A percentile compares a stretch with the other conserved stretches of the same genome.
phyloP scores from a whole-genome alignment of 176 grass and related monocot genomes.

The Ananas comosus region DNA sequence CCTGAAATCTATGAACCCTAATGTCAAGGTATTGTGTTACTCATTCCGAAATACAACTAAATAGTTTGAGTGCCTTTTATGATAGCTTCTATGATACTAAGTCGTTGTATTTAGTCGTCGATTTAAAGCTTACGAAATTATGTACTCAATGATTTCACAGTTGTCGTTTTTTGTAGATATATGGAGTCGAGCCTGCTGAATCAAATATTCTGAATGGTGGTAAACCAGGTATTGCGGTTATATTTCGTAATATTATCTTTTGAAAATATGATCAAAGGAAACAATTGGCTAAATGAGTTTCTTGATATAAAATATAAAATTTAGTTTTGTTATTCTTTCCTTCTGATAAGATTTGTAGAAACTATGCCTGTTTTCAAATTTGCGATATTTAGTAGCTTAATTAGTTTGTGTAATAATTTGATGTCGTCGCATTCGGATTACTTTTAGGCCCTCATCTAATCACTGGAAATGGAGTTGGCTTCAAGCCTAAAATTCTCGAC shows the following conservation, averaged over 20 bases:
- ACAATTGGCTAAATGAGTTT: not conserved
- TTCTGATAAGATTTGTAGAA: not conserved
- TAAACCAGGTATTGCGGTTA: conserved; percentile 28
- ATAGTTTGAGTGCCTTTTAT: not conserved
- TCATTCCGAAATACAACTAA: not conserved
- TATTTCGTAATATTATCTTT: not conserved
- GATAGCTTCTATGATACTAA: not conserved
- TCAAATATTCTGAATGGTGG: conserved; percentile 49
- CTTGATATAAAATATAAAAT: not conserved
- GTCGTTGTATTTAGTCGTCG: not conserved
- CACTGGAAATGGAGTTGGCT: conserved; percentile 91
- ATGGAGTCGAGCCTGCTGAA: conserved; percentile 49
- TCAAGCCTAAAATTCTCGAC: conserved; percentile 86
- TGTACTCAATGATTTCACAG: not conserved
- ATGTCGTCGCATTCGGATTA: not conserved
- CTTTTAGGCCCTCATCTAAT: conserved; percentile 74
- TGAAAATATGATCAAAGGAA: not conserved
- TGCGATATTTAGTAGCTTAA: not conserved
- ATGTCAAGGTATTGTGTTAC: conserved; percentile 26
- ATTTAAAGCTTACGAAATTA: not conserved
- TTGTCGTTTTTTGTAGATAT: conserved; percentile 31
- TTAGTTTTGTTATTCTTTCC: not conserved
- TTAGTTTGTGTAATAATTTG: no score
- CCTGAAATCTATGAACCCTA: conserved; percentile 48
- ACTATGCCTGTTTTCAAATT: not conserved